Conservation (phyloP, 305 asterid genomes). For the Fraxinus ornus region DNA sequence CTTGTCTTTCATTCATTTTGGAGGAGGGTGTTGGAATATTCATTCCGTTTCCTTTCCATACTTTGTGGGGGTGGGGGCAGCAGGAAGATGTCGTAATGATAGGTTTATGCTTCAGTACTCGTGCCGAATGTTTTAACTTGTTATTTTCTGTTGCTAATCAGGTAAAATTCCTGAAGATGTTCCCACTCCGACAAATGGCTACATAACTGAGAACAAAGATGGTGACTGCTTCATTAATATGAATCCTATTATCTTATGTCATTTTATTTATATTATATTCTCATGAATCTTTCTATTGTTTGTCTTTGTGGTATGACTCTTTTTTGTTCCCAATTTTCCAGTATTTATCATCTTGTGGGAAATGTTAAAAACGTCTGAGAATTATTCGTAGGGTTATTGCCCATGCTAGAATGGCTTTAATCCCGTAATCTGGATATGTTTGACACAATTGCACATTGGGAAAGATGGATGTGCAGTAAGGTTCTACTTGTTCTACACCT, state of each 20-base stretch:
- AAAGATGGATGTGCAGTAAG: background rate
- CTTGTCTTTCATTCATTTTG: constrained; percentile 4
- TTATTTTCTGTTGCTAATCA: constrained; percentile 19
- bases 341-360: background rate
- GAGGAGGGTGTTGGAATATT: background rate
- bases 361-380: background rate
- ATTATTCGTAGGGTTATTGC: background rate
- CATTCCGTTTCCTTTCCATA: background rate
- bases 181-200: constrained; percentile 40
- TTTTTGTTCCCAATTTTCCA: background rate
- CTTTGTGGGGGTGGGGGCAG: background rate
- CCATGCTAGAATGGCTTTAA: background rate
- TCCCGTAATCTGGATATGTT: background rate
- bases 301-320: background rate
- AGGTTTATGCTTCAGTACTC: background rate
- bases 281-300: background rate
- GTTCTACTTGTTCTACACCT: background rate
- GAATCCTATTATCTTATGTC: constrained; percentile 8
- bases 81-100: constrained; percentile 9
- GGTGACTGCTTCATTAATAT: constrained; percentile 35
- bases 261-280: background rate
- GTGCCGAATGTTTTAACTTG: background rate
- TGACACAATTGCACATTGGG: constrained; percentile 4
- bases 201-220: constrained; percentile 36
- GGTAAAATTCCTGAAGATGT: constrained; percentile 45